phyloP scores from a whole-genome alignment of 768 basidiomycete species.

The Pisolithus albus region DNA sequence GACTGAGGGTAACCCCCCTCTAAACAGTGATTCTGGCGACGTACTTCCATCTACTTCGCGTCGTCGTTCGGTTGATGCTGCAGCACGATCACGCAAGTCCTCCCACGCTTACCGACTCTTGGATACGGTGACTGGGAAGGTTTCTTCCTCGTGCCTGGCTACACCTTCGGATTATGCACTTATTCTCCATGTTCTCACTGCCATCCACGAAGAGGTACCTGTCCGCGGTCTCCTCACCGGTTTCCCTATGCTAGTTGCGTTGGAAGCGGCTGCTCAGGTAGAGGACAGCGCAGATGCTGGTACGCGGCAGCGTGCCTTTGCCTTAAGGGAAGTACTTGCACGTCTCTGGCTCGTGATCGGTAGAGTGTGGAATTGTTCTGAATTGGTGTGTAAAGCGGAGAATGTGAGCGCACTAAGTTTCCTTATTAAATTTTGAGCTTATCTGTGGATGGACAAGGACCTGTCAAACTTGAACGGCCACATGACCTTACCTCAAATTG shows the following conservation, averaged over 20 bases:
- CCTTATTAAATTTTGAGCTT: neutral
- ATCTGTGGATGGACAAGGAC: conserved; percentile 31
- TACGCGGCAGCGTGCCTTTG: conserved; percentile 39
- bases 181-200: conserved; percentile 58
- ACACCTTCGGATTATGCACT: conserved; percentile 69
- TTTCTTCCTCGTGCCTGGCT: conserved; percentile 45
- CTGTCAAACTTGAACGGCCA: conserved; percentile 36
- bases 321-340: conserved; percentile 57
- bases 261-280: conserved; percentile 48
- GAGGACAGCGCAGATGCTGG: conserved; percentile 35
- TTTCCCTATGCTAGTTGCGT: conserved; percentile 78
- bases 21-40: conserved; percentile 11
- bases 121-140: conserved; percentile 38
- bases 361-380: conserved; percentile 57
- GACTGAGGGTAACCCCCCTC: conserved; percentile 22
- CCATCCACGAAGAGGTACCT: conserved; percentile 68
- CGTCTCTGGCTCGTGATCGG: conserved; percentile 66
- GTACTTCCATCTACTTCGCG: conserved; percentile 30
- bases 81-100: conserved; percentile 50
- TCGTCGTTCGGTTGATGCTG: conserved; percentile 43
- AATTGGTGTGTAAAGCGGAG: conserved; percentile 48
- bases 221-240: conserved; percentile 68
- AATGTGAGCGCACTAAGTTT: conserved; percentile 36
- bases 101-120: conserved; percentile 49
- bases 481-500: conserved; percentile 31